Evolutionary conservation across 305 asterid genomes (phyloP), one percentile per base, ranked within the genome.

Genomic region (Coffea humblotiana): DNA sequence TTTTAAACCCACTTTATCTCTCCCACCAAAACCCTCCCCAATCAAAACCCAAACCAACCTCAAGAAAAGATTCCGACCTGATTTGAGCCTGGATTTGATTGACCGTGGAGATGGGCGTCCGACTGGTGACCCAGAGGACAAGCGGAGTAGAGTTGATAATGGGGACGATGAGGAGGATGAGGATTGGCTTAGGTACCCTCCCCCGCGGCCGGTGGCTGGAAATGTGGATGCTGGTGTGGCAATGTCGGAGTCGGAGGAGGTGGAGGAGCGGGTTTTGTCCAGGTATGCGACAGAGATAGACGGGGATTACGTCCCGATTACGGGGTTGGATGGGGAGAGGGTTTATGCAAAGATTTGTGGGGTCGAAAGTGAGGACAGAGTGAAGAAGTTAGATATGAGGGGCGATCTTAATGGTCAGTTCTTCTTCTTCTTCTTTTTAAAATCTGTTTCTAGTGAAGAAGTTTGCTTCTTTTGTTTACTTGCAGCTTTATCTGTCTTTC

Each of bases 241-340:
- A 79, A 85, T 66, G 81, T 88, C 19, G 79, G 88, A 12, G 82
- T 79, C 51, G 61, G 85, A 79, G 81, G 96, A 94, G 82, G 81
- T 58, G 65, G 85, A 79, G 81, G 97, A 94, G 88, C 89, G 54
- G 88, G 83, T 87, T 75, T 75, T 94, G 88, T 92, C 94, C 49
- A 90, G 95, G 86, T 96, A 75, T 27, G 97, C 92, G 0, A 74
- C 92, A 65, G 97, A 90, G 74, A 94, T 96, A 54, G 95, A 92
- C 1, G 99, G 99, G 65, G 97, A 94, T 85, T 92, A 91, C 77
- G 84, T 91, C 85, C 93, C 98, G 25, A 89, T 96, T 69, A 96
- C 99, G 2, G 98, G 98, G 77, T 84, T 90, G 88, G 98, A 92
- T 77, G 99, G 98, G 81, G 97, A 94, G 84, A 90, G 98, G 88